phyloP scores from a whole-genome alignment of 345 rosid species.

The Gossypium bickii region DNA sequence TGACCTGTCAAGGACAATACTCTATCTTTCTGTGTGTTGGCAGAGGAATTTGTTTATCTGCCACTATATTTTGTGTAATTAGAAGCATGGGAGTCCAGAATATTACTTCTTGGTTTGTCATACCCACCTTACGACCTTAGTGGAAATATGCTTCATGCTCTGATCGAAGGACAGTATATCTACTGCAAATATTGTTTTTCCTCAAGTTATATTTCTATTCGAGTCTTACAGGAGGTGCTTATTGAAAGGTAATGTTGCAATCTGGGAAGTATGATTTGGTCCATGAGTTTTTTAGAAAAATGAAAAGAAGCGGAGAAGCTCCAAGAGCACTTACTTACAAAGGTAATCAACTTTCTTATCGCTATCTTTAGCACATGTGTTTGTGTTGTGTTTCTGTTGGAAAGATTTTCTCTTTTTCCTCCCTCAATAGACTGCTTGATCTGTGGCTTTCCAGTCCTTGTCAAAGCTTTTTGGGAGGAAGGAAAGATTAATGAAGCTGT shows the following conservation, averaged over 20 bases:
- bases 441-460: constrained; percentile 60
- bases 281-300: constrained; percentile 58
- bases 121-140: not conserved
- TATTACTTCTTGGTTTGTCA: not conserved
- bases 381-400: constrained; percentile 13
- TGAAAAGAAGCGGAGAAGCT: constrained; percentile 72
- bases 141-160: not conserved
- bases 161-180: constrained; percentile 14
- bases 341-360: constrained; percentile 38
- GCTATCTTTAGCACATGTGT: not conserved
- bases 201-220: constrained; percentile 25
- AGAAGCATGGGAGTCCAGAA: not conserved
- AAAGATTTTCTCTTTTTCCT: not conserved
- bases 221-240: constrained; percentile 56
- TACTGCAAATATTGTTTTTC: constrained; percentile 14
- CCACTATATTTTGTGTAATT: not conserved
- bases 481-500: constrained; percentile 71
- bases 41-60: not conserved
- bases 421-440: not conserved
- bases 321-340: constrained; percentile 73
- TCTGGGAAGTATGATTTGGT: constrained; percentile 83
- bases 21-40: not conserved
- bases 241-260: constrained; percentile 83
- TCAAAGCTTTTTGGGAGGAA: constrained; percentile 79
- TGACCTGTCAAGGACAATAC: not conserved